phyloP scores from a whole-genome alignment of 495 filamentous ascomycete species.

The Aspergillus saccharolyticus region DNA sequence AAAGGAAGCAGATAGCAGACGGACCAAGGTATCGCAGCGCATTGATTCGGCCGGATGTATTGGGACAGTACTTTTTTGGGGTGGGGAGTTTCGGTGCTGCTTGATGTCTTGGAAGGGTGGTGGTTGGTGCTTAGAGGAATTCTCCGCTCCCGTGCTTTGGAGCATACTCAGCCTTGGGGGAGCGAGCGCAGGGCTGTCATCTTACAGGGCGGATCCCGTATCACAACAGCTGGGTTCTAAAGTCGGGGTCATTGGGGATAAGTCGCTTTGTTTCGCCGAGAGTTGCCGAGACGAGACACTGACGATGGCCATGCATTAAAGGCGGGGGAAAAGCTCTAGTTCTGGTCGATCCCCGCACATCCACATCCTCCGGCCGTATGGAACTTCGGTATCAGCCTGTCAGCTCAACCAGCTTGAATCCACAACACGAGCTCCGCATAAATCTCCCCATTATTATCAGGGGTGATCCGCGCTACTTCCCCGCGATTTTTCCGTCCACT shows the following conservation, averaged over 20 bases:
- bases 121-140: neutral
- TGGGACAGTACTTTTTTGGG: neutral
- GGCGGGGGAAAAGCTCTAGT: neutral
- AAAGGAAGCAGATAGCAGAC: neutral
- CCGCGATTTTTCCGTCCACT: slow-evolving; percentile 1
- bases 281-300: too few species aligned
- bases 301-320: neutral
- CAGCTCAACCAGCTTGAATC: neutral
- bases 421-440: slow-evolving; percentile 1
- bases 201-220: neutral
- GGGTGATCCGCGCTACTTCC: neutral
- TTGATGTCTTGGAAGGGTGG: neutral
- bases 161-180: neutral
- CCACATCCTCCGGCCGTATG: neutral
- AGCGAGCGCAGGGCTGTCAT: neutral
- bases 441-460: neutral
- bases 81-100: neutral
- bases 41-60: neutral
- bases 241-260: neutral
- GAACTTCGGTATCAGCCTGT: neutral
- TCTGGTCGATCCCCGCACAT: neutral
- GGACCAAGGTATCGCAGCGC: neutral
- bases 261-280: neutral
- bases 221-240: neutral
- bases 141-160: neutral